Evolutionary conservation across 192 early-diverging fungal species (phyloP).

Genomic region (Backusella luteola): DNA sequence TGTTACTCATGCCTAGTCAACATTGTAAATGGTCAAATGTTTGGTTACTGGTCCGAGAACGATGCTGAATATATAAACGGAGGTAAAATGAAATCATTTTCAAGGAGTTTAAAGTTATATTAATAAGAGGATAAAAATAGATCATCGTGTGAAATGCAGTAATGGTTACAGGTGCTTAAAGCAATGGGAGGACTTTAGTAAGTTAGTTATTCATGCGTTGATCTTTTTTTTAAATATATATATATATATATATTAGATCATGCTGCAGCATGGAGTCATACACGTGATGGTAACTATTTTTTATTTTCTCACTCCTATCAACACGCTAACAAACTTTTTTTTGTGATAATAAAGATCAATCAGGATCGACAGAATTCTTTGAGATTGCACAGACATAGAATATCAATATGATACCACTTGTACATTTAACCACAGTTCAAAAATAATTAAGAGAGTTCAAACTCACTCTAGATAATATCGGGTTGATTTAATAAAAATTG

Average conservation of each 20-base stretch:
- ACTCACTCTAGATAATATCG: not conserved
- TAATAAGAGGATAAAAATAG: not conserved
- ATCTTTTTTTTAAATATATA: not conserved
- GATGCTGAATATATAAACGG: not conserved
- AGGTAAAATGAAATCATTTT: not conserved
- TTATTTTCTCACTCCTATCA: not conserved
- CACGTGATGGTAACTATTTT: not conserved
- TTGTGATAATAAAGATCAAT: not conserved
- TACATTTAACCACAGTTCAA: not conserved
- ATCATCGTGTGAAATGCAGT: not conserved
- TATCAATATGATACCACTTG: not conserved
- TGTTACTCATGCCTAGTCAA: conserved; percentile 7
- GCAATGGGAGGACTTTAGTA: not conserved
- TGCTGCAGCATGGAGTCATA: not conserved
- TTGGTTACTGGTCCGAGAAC: conserved; percentile 15
- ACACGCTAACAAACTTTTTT: not conserved
- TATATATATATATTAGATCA: not conserved
- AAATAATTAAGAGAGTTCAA: not conserved
- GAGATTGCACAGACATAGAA: not conserved
- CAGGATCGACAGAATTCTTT: not conserved
- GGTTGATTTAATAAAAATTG: too few relatives aligned
- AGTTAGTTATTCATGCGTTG: not conserved
- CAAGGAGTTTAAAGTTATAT: not conserved
- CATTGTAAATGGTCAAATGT: conserved; percentile 13
- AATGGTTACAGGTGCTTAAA: not conserved